Base-by-base conservation (phyloP, 306 rosid species). In the Prosopis cineraria region DNA sequence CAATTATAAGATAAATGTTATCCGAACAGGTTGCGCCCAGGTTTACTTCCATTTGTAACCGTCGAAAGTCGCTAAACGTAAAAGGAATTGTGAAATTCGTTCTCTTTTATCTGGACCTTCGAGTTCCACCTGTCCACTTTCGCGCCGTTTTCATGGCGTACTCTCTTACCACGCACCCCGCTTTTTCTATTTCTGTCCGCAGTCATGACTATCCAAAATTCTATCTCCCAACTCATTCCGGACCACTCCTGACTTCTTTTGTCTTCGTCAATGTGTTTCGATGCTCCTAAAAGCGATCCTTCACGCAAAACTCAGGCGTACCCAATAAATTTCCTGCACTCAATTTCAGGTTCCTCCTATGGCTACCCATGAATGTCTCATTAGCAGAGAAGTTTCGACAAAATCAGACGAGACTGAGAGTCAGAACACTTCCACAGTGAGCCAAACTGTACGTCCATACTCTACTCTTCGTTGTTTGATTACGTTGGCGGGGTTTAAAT, bases 321-420 rank as follows among this genome's bases (percentile, higher is more conserved):
- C 31, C 78, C 70, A 5, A 62, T 62, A n/a, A 22, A 73, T 10
- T 16, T 20, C 22, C 65, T 20, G 69, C 44, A 7, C 53, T 44
- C 72, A 36, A 31, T 67, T 79, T 85, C 69, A 47, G 78, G 56
- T 84, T 90, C 75, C 62, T 82, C 73, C 84, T 24, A 89, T 79
- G 88, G 91, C 25, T 68, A 48, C 78, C 73, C 76, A 10, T 3
- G 87, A 68, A 72, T 68, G 43, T 78, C 13, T 70, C 48, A 37
- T 81, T 47, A 36, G 40, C 13, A 71, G 85, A 70, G 85, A 86
- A 2, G 2, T 82, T 62, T 50, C 76, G 12, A 63, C 81, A 13
- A 83, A 85, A 56, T 92, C 98, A 48, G 74, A 86, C 29, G 66
- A 85, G 24, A 24, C 88, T 9, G 88, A 84, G 65, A 76, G 86